Evolutionary conservation across 495 filamentous ascomycete species (phyloP).

Genomic region (Chaetomium cochliodes): DNA sequence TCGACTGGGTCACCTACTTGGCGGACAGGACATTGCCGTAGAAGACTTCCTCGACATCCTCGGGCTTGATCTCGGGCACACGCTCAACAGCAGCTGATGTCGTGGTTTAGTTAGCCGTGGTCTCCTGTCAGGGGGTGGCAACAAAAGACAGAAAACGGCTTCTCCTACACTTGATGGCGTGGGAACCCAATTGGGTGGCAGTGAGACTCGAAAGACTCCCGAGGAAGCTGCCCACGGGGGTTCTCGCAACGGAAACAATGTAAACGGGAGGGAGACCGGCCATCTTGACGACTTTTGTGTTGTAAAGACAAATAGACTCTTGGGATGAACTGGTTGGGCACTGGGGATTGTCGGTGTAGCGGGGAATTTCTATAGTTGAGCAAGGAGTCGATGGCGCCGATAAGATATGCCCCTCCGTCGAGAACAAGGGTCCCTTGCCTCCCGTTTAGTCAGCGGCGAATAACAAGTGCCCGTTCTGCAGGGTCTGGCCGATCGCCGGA

Average conservation of each 20-base stretch:
- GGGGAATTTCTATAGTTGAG: slow-evolving; percentile 16
- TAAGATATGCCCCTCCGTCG: slow-evolving; percentile 20
- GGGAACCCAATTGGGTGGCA: slow-evolving; percentile 82
- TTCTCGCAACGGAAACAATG: slow-evolving; percentile 88
- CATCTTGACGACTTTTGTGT: slow-evolving; percentile 28
- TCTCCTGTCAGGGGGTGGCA: slow-evolving; percentile 21
- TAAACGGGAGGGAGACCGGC: slow-evolving; percentile 73
- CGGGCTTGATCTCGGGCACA: slow-evolving; percentile 77
- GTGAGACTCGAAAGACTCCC: slow-evolving; percentile 83
- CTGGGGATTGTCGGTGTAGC: slow-evolving; percentile 21
- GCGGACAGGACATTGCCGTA: slow-evolving; percentile 97
- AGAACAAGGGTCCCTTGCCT: background rate
- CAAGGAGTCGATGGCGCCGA: background rate
- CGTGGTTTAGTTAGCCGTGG: slow-evolving; percentile 23
- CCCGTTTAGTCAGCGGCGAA: slow-evolving; percentile 5
- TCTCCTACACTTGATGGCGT: slow-evolving; percentile 81
- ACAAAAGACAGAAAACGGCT: background rate
- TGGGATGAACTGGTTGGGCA: slow-evolving; percentile 19
- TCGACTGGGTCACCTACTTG: slow-evolving; percentile 65
- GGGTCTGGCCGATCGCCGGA: slow-evolving; percentile 15
- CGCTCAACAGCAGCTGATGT: slow-evolving; percentile 75
- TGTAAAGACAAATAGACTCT: slow-evolving; percentile 1
- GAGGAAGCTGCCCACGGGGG: slow-evolving; percentile 88
- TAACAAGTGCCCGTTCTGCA: slow-evolving; percentile 5
- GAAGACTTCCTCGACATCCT: slow-evolving; percentile 93